A percentile compares a stretch with the other conserved stretches of the same genome.
Evolutionary conservation across 768 basidiomycete species (phyloP).

Genomic region (Rickenella mellea): DNA sequence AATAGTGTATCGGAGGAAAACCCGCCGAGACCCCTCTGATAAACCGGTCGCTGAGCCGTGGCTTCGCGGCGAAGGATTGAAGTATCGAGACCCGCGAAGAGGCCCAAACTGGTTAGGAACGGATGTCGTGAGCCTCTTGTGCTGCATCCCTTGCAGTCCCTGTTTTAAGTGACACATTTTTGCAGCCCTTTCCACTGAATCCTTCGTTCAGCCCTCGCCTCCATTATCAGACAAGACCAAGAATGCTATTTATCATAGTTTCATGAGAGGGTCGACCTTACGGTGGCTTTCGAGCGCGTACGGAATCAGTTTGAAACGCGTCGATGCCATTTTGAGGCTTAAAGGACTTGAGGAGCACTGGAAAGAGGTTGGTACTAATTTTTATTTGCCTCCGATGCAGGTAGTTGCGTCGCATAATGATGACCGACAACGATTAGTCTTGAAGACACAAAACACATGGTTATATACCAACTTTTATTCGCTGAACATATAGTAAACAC

Average conservation of each 20-base stretch:
- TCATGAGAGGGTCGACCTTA: conserved; percentile 52
- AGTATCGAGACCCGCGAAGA: conserved; percentile 31
- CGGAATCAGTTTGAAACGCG: conserved; percentile 65
- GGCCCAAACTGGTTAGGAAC: conserved; percentile 58
- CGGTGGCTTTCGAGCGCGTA: conserved; percentile 52
- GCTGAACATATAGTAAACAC: too few species aligned
- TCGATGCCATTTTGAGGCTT: conserved; percentile 75
- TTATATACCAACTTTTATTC: conserved; percentile 41
- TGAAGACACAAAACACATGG: conserved; percentile 71
- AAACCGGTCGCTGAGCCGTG: conserved; percentile 21
- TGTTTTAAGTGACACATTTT: conserved; percentile 4
- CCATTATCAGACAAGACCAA: conserved; percentile 61
- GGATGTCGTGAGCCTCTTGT: conserved; percentile 39
- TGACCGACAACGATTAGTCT: conserved; percentile 85
- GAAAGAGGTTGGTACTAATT: conserved; percentile 49
- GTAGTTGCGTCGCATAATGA: conserved; percentile 44
- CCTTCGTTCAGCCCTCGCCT: conserved; percentile 70
- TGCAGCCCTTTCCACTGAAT: conserved; percentile 81
- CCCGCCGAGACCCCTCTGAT: conserved; percentile 16
- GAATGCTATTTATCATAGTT: conserved; percentile 47
- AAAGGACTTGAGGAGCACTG: conserved; percentile 69
- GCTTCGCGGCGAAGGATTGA: conserved; percentile 28
- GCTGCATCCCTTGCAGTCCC: conserved; percentile 1
- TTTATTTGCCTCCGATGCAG: conserved; percentile 3
- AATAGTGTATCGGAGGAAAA: conserved; percentile 9